These are phyloP conservation scores for Vaccinium vitisidaea DNA, from an alignment of 148 eudicot species.

Conservation along the genomic window DNA sequence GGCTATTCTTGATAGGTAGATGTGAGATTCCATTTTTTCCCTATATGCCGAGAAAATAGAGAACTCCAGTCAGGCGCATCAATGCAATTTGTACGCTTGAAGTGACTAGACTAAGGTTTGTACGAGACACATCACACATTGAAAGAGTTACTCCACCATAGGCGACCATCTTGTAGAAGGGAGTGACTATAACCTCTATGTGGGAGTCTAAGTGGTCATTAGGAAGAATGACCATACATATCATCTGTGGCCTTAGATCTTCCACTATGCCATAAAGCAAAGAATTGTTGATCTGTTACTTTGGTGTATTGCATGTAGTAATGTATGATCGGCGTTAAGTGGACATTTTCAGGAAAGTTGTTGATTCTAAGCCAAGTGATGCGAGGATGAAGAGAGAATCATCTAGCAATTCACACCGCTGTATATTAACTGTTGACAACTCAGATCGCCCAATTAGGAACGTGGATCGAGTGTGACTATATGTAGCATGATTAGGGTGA, in stretches of 20 bases:
- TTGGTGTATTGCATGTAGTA: background rate
- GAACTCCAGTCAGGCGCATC: too few relatives aligned
- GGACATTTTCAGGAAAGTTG: background rate
- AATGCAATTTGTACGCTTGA: too few relatives aligned
- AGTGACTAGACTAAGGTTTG: too few relatives aligned
- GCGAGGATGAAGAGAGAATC: background rate
- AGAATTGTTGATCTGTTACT: too few relatives aligned
- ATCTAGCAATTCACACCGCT: background rate
- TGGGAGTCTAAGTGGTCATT: background rate
- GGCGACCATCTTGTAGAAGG: background rate
- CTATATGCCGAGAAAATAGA: too few relatives aligned
- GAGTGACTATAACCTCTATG: background rate
- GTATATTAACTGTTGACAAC: background rate
- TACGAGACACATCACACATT: too few relatives aligned
- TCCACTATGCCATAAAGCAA: too few relatives aligned
- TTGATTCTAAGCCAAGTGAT: background rate
- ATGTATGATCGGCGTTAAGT: background rate
- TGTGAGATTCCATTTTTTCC: too few relatives aligned
- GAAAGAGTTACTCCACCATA: too few relatives aligned
- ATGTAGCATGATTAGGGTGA: background rate
- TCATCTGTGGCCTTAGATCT: background rate
- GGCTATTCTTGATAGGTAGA: too few relatives aligned
- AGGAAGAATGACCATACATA: background rate
- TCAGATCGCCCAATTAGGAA: background rate
- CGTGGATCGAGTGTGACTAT: background rate